Conservation (phyloP, 2,329 filamentous ascomycete species). For the Aspergillus uvarum region DNA sequence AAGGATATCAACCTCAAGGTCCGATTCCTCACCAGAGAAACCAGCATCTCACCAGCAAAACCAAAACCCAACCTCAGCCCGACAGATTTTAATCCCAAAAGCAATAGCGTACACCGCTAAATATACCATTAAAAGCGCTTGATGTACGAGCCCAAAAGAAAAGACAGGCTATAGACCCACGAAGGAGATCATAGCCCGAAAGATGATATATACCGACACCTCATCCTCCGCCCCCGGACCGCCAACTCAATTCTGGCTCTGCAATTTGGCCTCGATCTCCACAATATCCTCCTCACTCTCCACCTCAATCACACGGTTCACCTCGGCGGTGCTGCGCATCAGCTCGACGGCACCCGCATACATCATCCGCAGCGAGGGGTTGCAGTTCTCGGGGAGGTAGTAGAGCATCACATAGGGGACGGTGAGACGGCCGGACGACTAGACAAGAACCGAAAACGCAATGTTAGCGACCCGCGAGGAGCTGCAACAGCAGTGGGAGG, state of each 20-base stretch:
- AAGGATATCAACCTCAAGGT: too few species aligned
- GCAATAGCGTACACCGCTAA: background rate
- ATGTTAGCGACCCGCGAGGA: background rate
- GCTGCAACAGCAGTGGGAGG: background rate
- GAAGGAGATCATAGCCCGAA: too few species aligned
- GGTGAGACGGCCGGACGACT: constrained; percentile 79
- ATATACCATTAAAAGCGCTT: background rate
- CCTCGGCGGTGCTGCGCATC: constrained; percentile 89
- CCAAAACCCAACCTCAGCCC: too few species aligned
- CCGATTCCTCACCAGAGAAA: too few species aligned
- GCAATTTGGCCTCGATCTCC: constrained; percentile 70
- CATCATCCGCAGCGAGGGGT: constrained; percentile 82
- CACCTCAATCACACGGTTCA: constrained; percentile 83
- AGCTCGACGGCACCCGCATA: constrained; percentile 96
- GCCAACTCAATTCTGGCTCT: constrained; percentile 26
- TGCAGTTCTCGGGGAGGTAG: constrained; percentile 90
- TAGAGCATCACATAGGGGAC: constrained; percentile 95
- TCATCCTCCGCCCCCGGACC: too few species aligned
- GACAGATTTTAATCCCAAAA: background rate
- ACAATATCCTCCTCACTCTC: constrained; percentile 76
- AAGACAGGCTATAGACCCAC: background rate
- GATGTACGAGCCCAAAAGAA: background rate
- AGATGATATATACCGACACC: too few species aligned
- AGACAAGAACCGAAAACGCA: background rate
- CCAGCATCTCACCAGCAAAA: too few species aligned